Percentiles rank a stretch among this genome's conserved stretches.
Conservation (phyloP, 176 grass and related monocot genomes). For the Oryza coarctata region DNA sequence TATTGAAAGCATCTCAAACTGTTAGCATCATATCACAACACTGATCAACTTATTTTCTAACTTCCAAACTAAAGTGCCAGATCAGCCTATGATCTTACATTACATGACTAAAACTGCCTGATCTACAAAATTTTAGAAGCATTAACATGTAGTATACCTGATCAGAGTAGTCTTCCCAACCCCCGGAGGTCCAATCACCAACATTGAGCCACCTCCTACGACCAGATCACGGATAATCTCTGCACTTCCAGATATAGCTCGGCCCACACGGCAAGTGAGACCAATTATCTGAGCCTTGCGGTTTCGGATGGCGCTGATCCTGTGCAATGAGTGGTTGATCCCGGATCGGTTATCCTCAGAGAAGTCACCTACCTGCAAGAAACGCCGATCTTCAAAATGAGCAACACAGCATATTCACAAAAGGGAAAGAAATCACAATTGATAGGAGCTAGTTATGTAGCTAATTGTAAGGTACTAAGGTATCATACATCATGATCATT, state of each 20-base stretch:
- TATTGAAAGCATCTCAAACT: conserved; percentile 17
- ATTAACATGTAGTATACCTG: conserved; percentile 48
- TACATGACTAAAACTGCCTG: background rate
- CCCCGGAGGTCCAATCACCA: conserved; percentile 92
- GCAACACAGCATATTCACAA: background rate
- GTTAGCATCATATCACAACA: conserved; percentile 23
- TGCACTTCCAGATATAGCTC: conserved; percentile 82
- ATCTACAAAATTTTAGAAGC: background rate
- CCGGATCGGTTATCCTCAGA: conserved; percentile 94
- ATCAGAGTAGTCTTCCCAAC: conserved; percentile 98
- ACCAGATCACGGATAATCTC: conserved; percentile 94
- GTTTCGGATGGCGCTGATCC: conserved; percentile 94
- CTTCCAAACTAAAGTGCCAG: background rate
- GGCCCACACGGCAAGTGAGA: conserved; percentile 88
- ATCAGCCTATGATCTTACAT: background rate
- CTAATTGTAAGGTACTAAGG: background rate
- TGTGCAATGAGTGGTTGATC: conserved; percentile 86
- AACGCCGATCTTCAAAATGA: background rate
- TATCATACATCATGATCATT: background rate
- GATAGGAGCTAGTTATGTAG: background rate
- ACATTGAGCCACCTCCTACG: conserved; percentile 69
- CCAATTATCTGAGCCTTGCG: conserved; percentile 86
- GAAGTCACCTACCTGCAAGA: conserved; percentile 80
- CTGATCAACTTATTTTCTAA: background rate
- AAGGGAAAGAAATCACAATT: background rate